Percentiles rank a stretch among this genome's conserved stretches.
phyloP scores from a whole-genome alignment of 257 asterid genomes.

The Catharanthus roseus region DNA sequence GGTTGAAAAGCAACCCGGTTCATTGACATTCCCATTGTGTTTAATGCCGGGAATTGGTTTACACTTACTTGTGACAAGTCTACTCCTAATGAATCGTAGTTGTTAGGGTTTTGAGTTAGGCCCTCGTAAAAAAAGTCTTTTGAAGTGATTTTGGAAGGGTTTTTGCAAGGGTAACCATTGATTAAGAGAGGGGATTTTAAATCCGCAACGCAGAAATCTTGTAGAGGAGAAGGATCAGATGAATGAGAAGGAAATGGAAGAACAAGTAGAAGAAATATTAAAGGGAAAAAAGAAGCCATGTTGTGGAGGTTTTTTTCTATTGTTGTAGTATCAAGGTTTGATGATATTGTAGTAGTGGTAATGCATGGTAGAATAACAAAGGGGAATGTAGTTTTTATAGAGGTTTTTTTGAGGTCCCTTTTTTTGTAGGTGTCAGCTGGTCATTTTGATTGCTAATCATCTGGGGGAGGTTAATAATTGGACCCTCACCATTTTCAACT shows the following conservation, averaged over 20 bases:
- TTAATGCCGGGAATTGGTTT: slow-evolving; percentile 45
- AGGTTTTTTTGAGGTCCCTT: too few relatives aligned
- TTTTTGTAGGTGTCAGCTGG: too few relatives aligned
- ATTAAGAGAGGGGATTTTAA: slow-evolving; percentile 10
- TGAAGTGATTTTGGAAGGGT: slow-evolving; percentile 32
- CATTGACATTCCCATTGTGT: slow-evolving; percentile 57
- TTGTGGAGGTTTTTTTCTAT: too few relatives aligned
- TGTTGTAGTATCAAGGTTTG: too few relatives aligned
- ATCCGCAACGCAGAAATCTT: slow-evolving; percentile 54
- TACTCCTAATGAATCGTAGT: slow-evolving; percentile 25
- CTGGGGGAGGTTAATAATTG: too few relatives aligned
- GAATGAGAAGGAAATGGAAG: slow-evolving; percentile 30
- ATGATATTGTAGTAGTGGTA: too few relatives aligned
- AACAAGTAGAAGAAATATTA: not conserved
- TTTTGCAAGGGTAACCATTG: slow-evolving; percentile 63
- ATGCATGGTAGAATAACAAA: too few relatives aligned
- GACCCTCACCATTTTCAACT: too few relatives aligned
- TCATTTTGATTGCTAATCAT: too few relatives aligned
- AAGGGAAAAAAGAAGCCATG: not conserved
- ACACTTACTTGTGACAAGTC: slow-evolving; percentile 29
- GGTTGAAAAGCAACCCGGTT: slow-evolving; percentile 43
- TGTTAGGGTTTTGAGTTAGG: slow-evolving; percentile 28
- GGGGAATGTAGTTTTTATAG: too few relatives aligned
- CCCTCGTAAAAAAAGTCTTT: slow-evolving; percentile 56
- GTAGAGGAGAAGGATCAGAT: slow-evolving; percentile 52